A percentile compares a stretch with the other conserved stretches of the same genome.
These are phyloP conservation scores for Botrytis medusae DNA, from an alignment of 2,329 filamentous ascomycete species.

Conservation along the genomic window DNA sequence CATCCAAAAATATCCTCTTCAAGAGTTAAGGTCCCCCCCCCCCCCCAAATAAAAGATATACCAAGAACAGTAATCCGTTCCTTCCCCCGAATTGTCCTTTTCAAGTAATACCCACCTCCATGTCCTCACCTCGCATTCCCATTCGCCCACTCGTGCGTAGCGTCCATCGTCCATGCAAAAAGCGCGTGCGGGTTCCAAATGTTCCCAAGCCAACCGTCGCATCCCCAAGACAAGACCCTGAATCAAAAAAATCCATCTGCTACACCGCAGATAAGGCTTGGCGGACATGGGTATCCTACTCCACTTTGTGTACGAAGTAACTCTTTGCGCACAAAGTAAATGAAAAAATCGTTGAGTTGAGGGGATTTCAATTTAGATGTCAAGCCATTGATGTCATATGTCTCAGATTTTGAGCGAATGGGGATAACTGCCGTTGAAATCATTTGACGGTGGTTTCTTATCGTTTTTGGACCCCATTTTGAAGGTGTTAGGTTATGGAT, in stretches of 20 bases:
- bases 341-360: background rate
- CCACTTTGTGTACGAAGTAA: background rate
- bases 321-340: background rate
- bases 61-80: background rate
- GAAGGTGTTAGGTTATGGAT: background rate
- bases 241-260: background rate
- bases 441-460: background rate
- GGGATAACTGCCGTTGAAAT: background rate
- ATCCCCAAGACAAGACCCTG: constrained; percentile 5
- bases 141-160: background rate
- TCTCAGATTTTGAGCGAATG: background rate
- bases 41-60: background rate
- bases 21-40: background rate
- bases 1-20: background rate
- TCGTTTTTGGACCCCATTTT: background rate
- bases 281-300: background rate
- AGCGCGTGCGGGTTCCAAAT: background rate
- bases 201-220: background rate
- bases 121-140: background rate
- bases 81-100: background rate
- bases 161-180: background rate
- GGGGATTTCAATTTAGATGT: background rate
- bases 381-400: constrained; percentile 16
- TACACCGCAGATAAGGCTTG: background rate
- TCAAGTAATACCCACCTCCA: background rate